Percentiles rank a stretch among this genome's conserved stretches.
These are phyloP conservation scores for Jamesozyma rosinii DNA, from an alignment of 805 yeast species.

Conservation along the genomic window DNA sequence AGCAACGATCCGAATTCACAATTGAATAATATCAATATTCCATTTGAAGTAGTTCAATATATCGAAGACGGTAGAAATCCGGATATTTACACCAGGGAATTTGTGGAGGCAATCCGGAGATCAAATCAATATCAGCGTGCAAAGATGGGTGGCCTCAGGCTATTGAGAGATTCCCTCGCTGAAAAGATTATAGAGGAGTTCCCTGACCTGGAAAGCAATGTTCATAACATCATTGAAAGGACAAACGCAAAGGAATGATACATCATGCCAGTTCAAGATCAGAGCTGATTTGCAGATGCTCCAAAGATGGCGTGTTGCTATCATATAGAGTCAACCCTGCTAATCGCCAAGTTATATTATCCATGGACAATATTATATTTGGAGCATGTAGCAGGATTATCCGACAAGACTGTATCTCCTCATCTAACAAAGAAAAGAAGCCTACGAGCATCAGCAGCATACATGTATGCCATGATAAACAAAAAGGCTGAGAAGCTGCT, in stretches of 20 bases:
- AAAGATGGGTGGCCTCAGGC: conserved; percentile 59
- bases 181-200: conserved; percentile 64
- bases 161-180: conserved; percentile 57
- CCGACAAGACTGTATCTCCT: too few relatives aligned
- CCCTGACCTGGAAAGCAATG: conserved; percentile 57
- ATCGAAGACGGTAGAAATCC: conserved; percentile 96
- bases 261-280: too few relatives aligned
- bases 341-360: too few relatives aligned
- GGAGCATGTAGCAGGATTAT: too few relatives aligned
- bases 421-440: too few relatives aligned
- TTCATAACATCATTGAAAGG: conserved; percentile 46
- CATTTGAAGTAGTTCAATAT: conserved; percentile 79
- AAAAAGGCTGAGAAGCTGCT: too few relatives aligned
- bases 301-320: too few relatives aligned
- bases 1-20: conserved; percentile 27
- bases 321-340: too few relatives aligned
- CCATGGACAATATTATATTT: too few relatives aligned
- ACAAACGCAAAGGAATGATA: conserved; percentile 8
- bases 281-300: too few relatives aligned
- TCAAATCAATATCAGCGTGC: conserved; percentile 85
- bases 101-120: conserved; percentile 85
- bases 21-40: conserved; percentile 43
- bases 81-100: conserved; percentile 92
- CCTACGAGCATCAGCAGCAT: too few relatives aligned
- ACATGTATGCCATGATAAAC: too few relatives aligned